phyloP scores from a whole-genome alignment of 208 protist species.

The Leishmania martiniquensis region DNA sequence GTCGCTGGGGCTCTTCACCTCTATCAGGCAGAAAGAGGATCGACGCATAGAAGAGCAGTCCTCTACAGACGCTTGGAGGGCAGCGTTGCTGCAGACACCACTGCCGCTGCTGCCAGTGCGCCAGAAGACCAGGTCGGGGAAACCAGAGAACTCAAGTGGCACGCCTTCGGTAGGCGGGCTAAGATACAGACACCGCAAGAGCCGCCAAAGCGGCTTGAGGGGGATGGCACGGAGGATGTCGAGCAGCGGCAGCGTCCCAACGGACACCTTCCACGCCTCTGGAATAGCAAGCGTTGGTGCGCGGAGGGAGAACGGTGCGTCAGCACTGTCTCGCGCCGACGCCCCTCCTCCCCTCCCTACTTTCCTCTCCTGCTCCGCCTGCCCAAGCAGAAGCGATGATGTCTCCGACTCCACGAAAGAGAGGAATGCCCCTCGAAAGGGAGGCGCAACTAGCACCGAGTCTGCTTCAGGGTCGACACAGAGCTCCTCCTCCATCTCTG shows the following conservation, averaged over 20 bases:
- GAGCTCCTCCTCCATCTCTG: not conserved
- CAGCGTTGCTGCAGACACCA: not conserved
- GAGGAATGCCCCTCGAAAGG: not conserved
- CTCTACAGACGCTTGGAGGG: not conserved
- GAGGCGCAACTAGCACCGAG: not conserved
- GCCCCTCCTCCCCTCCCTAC: not conserved
- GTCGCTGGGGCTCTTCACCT: constrained; percentile 83
- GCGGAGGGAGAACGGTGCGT: not conserved
- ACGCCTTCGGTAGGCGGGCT: constrained; percentile 52
- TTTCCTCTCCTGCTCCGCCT: not conserved
- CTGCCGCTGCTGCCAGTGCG: constrained; percentile 3
- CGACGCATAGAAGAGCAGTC: not conserved
- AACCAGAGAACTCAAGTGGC: constrained; percentile 61
- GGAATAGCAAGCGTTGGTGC: constrained; percentile 5
- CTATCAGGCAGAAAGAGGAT: constrained; percentile 59
- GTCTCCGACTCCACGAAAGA: not conserved
- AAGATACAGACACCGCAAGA: constrained; percentile 67
- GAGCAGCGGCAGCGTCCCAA: constrained; percentile 59
- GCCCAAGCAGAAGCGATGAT: not conserved
- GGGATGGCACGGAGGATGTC: constrained; percentile 59
- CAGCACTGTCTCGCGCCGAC: no score
- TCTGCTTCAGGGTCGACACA: not conserved
- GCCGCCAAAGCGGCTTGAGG: constrained; percentile 45
- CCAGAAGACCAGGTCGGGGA: constrained; percentile 85
- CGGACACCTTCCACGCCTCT: constrained; percentile 37